Base-by-base conservation (phyloP, 495 filamentous ascomycete species). In the Penicillium taxi region DNA sequence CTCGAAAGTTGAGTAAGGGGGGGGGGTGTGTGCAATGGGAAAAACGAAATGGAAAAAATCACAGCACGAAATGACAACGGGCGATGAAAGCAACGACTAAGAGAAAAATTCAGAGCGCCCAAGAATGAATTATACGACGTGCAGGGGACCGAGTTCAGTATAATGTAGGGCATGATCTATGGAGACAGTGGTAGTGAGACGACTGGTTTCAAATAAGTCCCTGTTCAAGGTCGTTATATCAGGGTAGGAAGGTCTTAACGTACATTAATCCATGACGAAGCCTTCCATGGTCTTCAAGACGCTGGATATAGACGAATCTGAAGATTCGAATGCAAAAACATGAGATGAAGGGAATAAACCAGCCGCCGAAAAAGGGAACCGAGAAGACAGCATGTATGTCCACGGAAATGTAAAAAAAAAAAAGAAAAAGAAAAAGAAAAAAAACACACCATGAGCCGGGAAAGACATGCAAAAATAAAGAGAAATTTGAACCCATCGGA, bases 181-280 rank as follows among this genome's bases (percentile, higher is more conserved):
- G 58, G 52, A 53, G 53, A 68, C 58, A 60, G 50, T 58, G 55
- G 42, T 55, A 57, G 70, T 74, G 62, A 73, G 70, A 72, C 48
- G 64, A 59, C 64, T 69, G 56, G 46, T 68, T 69, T 72, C 66
- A 62, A 53, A 62, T 71, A 69, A 58, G 53, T 53, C 58, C 66
- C 66, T 63, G 63, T 60, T 67, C 55, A 50, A 50, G 40, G 53
- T 55, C 53, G 54, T 53, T 50, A 58, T 66, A 62, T 61, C 61
- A 69, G 69, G 68, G 57, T 59, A 72, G 67, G 69, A 66, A 71
- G 63, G 59, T 67, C 50, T 56, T 86, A 86, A 86, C 82, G 78
- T 88, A 88, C 83, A 88, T 80, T 69, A 74, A 66, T 69, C 67
- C 73, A 68, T 62, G 72, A 70, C 64, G 71, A 71, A 64, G 74